These are phyloP conservation scores for Aspergillus neotritici DNA, from an alignment of 2,329 filamentous ascomycete genomes.

Conservation along the genomic window DNA sequence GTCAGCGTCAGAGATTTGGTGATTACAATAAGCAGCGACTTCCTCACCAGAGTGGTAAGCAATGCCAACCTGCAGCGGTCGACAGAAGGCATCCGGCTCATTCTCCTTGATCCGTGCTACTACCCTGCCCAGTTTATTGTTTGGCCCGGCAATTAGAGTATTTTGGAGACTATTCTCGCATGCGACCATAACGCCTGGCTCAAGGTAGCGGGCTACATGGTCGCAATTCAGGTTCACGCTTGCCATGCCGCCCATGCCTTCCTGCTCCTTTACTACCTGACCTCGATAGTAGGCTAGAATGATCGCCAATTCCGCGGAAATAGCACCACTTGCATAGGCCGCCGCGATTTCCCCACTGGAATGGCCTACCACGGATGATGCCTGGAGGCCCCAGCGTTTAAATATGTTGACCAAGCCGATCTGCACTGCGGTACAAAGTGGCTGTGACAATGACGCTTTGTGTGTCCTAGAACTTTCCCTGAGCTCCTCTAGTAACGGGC, in stretches of 20 bases:
- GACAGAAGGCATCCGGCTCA: too few relatives aligned
- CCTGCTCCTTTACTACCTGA: not conserved
- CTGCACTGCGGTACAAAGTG: too few relatives aligned
- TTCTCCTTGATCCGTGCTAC: slow-evolving; percentile 15
- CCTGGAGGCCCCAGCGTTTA: slow-evolving; percentile 23
- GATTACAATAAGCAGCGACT: too few relatives aligned
- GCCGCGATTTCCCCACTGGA: not conserved
- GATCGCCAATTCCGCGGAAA: slow-evolving; percentile 11
- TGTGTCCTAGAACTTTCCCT: too few relatives aligned
- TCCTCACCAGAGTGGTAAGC: too few relatives aligned
- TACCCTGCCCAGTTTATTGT: slow-evolving; percentile 15
- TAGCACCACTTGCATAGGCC: too few relatives aligned
- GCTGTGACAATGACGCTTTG: too few relatives aligned
- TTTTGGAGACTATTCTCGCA: slow-evolving; percentile 20
- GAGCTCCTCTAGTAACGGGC: too few relatives aligned
- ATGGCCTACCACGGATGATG: not conserved
- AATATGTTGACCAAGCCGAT: too few relatives aligned
- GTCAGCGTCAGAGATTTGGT: too few relatives aligned
- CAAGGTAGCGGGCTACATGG: not conserved
- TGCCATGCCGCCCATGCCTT: slow-evolving; percentile 5
- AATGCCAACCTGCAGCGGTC: too few relatives aligned
- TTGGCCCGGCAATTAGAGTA: slow-evolving; percentile 20
- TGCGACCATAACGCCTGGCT: slow-evolving; percentile 5
- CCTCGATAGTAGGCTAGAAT: slow-evolving; percentile 11
- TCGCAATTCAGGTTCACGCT: slow-evolving; percentile 7